phyloP scores from a whole-genome alignment of 768 basidiomycete species.

The Suillus fuscotomentosus region DNA sequence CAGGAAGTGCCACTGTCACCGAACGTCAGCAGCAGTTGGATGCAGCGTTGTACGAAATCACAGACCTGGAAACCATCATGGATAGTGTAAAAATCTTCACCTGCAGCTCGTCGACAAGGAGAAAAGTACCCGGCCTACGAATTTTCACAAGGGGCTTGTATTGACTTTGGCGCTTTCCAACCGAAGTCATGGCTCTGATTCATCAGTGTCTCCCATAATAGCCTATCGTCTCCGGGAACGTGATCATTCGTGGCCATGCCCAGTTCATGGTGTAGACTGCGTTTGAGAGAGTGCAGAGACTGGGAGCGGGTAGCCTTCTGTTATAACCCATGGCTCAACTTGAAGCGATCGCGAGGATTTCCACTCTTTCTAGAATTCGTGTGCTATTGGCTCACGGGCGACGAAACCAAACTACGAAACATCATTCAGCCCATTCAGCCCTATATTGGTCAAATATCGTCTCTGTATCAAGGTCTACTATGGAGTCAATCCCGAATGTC shows the following conservation, averaged over 20 bases:
- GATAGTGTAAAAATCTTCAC: slow-evolving; percentile 4
- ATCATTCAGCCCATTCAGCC: slow-evolving; percentile 18
- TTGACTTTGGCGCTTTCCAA: slow-evolving; percentile 35
- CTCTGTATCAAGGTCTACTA: slow-evolving; percentile 9
- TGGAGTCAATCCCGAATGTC: slow-evolving; percentile 9
- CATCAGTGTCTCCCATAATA: too few relatives aligned
- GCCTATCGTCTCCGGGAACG: too few relatives aligned
- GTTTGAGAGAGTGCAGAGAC: slow-evolving; percentile 8
- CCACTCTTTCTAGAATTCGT: slow-evolving; percentile 20
- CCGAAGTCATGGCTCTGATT: slow-evolving; percentile 47
- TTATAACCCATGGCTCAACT: slow-evolving; percentile 10
- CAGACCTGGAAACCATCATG: slow-evolving; percentile 16
- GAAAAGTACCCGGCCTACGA: slow-evolving; percentile 15
- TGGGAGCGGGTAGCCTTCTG: slow-evolving; percentile 13
- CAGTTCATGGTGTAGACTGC: slow-evolving; percentile 46
- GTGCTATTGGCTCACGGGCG: neutral
- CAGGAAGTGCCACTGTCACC: slow-evolving; percentile 8
- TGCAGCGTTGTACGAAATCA: slow-evolving; percentile 13
- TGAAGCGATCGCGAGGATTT: slow-evolving; percentile 9
- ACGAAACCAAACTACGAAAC: neutral
- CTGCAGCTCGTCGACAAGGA: slow-evolving; percentile 16
- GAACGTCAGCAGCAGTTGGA: slow-evolving; percentile 21
- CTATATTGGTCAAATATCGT: slow-evolving; percentile 10
- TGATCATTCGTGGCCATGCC: slow-evolving; percentile 17
- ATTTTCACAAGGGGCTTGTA: slow-evolving; percentile 20